Evolutionary conservation across 2,329 filamentous ascomycete genomes (phyloP), one percentile per base, ranked within the genome.

Genomic region (Lachnellula occidentalis): DNA sequence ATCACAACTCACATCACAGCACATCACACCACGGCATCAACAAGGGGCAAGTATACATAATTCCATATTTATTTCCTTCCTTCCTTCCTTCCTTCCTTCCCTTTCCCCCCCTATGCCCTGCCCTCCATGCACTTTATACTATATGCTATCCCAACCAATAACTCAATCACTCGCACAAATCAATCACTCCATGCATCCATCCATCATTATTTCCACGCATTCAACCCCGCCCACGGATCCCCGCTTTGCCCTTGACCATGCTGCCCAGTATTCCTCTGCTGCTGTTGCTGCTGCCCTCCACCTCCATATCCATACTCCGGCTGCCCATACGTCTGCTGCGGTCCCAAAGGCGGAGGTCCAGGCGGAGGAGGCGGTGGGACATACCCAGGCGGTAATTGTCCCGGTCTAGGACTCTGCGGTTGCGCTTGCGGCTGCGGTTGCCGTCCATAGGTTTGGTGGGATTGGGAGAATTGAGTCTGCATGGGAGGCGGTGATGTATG

Each of bases 141-240:
- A 8, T 7, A 27, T 27, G 24, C 24, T 9, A 27, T 27, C 7
- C 9, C 24, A 27, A 27, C 7, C 24, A 8, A 27, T 27, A 6
- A 27, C 2, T 24, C 22, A 24, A 5, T 24, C 22, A 24, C 22
- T 24, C 22, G n/a, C n/a, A 27, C 9, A 6, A 27, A n/a, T n/a
- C 22, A 24, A 24, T 24, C 22, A 24, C 3, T 24, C 24, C 7
- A 24, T 37, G 6, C 6, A 37, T 15, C 36, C 5, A 39, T n/a
- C 36, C 1, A 39, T 9, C 7, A 17, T 39, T 39, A 39, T 39
- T 39, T 87, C 85, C 85, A 88, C 45, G 79, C 80, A 72, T 79
- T 86, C 62, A 90, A 69, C 4, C 85, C 86, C n/a, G 85, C 84
- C 85, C 85, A 90, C 7, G 85, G 86, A 74, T 90, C 84, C 58